Evolutionary conservation across 305 asterid species (phyloP).

Genomic region (Plantago coronopus): DNA sequence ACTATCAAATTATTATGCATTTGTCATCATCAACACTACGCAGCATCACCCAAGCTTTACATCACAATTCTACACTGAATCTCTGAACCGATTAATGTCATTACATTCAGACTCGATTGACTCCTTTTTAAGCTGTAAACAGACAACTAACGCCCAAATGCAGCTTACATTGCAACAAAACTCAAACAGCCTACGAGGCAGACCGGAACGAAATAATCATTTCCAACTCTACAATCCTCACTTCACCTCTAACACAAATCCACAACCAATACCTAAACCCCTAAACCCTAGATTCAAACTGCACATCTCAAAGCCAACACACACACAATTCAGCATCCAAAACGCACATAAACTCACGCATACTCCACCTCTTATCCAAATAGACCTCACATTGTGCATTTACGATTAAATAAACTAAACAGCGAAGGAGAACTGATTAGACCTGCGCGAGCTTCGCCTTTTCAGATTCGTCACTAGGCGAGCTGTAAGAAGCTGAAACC

Average conservation of each 20-base stretch:
- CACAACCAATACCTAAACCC: too few relatives aligned
- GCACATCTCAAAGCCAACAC: conserved; percentile 13
- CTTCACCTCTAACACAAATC: conserved; percentile 12
- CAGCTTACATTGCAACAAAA: background rate
- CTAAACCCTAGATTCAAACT: conserved; percentile 36
- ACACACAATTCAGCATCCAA: background rate
- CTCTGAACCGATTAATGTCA: background rate
- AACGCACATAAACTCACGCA: background rate
- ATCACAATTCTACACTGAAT: background rate
- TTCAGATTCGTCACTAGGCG: conserved; percentile 61
- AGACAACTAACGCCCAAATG: background rate
- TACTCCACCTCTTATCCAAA: conserved; percentile 17
- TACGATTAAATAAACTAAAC: conserved; percentile 8
- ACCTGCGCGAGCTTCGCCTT: conserved; percentile 82
- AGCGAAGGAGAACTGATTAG: conserved; percentile 41
- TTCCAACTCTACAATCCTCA: conserved; percentile 8
- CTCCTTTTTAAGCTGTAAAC: too few relatives aligned
- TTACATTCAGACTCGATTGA: background rate
- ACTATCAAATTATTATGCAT: background rate
- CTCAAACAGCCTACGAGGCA: background rate
- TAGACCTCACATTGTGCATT: conserved; percentile 8
- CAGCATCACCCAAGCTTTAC: background rate
- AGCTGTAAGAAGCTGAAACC: conserved; percentile 37
- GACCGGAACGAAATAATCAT: background rate
- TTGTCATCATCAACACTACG: background rate